These are phyloP conservation scores for Sclerotinia sclerotiorum DNA, from an alignment of 2,329 filamentous ascomycete species.

Conservation along the genomic window DNA sequence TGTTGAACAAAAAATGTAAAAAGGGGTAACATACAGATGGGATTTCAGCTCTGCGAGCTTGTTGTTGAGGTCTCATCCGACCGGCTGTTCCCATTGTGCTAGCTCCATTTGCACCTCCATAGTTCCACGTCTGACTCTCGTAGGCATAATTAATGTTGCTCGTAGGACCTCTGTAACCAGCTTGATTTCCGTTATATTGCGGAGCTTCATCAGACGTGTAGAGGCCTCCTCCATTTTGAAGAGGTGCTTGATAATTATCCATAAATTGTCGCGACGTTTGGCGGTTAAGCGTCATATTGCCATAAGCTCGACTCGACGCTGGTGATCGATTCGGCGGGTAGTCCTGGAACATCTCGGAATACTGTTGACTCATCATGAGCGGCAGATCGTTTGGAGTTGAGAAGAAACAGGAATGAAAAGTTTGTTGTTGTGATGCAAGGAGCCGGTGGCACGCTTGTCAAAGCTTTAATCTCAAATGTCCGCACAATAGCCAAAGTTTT, in stretches of 20 bases:
- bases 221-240: conserved; percentile 51
- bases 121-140: conserved; percentile 79
- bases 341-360: conserved; percentile 72
- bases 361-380: conserved; percentile 51
- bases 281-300: conserved; percentile 64
- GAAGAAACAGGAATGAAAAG: conserved; percentile 24
- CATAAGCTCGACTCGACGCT: conserved; percentile 65
- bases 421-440: conserved; percentile 38
- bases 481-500: conserved; percentile 24
- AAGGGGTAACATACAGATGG: conserved; percentile 63
- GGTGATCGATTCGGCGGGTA: conserved; percentile 71
- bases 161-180: conserved; percentile 34
- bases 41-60: conserved; percentile 60
- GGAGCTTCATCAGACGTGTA: conserved; percentile 67
- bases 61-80: conserved; percentile 50
- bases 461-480: conserved; percentile 30
- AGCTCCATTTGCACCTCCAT: conserved; percentile 59
- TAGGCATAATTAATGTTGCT: conserved; percentile 53
- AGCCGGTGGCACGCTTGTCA: conserved; percentile 39
- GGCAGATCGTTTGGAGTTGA: conserved; percentile 22
- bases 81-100: conserved; percentile 63
- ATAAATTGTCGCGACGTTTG: conserved; percentile 72
- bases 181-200: conserved; percentile 51
- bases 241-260: conserved; percentile 59
- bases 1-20: conserved; percentile 1